Conservation (phyloP, 805 yeast genomes). For the Pichia phayaonensis region DNA sequence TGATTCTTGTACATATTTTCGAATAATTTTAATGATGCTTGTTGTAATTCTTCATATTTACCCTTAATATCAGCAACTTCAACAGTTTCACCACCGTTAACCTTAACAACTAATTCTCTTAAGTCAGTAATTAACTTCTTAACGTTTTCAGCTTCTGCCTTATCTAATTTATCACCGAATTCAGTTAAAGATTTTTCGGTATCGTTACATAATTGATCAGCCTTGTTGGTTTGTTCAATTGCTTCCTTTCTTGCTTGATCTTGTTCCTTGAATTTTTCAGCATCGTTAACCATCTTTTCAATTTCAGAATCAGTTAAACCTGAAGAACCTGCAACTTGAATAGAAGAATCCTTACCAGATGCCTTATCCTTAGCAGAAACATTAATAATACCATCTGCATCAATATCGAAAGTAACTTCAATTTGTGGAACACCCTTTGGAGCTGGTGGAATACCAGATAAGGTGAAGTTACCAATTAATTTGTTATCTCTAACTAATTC, state of each 20-base stretch:
- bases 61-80: constrained; percentile 54
- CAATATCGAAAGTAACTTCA: constrained; percentile 92
- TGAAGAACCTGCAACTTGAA: constrained; percentile 62
- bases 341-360: constrained; percentile 69
- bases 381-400: constrained; percentile 87
- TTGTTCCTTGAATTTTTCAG: constrained; percentile 49
- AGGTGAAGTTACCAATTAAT: constrained; percentile 92
- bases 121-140: constrained; percentile 48
- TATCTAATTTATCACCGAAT: constrained; percentile 55
- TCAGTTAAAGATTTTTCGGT: constrained; percentile 80
- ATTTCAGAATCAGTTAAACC: constrained; percentile 67
- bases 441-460: constrained; percentile 92
- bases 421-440: constrained; percentile 93
- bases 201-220: constrained; percentile 75
- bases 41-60: constrained; percentile 70
- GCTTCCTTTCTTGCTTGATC: constrained; percentile 55
- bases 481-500: constrained; percentile 97
- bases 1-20: constrained; percentile 54
- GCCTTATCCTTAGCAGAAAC: constrained; percentile 77
- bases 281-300: constrained; percentile 54
- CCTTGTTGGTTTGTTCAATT: constrained; percentile 68
- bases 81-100: constrained; percentile 42
- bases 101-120: constrained; percentile 60
- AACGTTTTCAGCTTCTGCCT: constrained; percentile 40
- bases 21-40: constrained; percentile 66